A percentile compares a stretch with the other conserved stretches of the same genome.
Evolutionary conservation across 257 asterid species (phyloP).

Genomic region (Ilex asprella): DNA sequence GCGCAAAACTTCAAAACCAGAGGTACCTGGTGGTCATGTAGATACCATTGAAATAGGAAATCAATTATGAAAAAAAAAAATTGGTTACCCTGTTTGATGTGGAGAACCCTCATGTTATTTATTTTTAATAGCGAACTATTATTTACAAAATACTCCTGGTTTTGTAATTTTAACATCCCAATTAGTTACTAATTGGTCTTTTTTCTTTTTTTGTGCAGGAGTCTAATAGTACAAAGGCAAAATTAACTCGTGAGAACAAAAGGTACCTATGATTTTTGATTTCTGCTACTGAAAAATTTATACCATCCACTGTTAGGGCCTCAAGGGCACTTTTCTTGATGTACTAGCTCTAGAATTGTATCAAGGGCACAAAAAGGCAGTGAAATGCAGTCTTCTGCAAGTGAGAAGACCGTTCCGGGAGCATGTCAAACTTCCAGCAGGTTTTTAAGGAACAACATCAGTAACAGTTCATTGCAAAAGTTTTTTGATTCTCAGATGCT

Average conservation of each 20-base stretch:
- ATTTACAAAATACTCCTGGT: not conserved
- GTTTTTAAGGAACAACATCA: slow-evolving; percentile 20
- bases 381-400: slow-evolving; percentile 22
- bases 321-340: not conserved
- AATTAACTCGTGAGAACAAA: slow-evolving; percentile 21
- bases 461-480: not conserved
- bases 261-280: slow-evolving; percentile 37
- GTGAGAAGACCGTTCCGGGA: slow-evolving; percentile 24
- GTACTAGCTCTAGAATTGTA: slow-evolving; percentile 27
- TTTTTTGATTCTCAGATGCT: slow-evolving; percentile 10
- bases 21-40: slow-evolving; percentile 29
- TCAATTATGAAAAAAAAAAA: no score
- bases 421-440: slow-evolving; percentile 37
- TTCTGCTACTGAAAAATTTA: not conserved
- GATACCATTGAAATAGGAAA: no score
- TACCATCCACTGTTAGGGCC: not conserved
- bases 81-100: not conserved
- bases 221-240: slow-evolving; percentile 26
- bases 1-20: slow-evolving; percentile 21
- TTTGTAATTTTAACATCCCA: slow-evolving; percentile 4
- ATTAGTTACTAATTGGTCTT: not conserved
- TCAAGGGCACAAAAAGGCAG: slow-evolving; percentile 20
- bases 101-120: not conserved
- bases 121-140: not conserved
- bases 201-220: slow-evolving; percentile 19